A percentile compares a stretch with the other conserved stretches of the same genome.
Evolutionary conservation across 441 rosid species (phyloP).

Genomic region (Erodium texanum): DNA sequence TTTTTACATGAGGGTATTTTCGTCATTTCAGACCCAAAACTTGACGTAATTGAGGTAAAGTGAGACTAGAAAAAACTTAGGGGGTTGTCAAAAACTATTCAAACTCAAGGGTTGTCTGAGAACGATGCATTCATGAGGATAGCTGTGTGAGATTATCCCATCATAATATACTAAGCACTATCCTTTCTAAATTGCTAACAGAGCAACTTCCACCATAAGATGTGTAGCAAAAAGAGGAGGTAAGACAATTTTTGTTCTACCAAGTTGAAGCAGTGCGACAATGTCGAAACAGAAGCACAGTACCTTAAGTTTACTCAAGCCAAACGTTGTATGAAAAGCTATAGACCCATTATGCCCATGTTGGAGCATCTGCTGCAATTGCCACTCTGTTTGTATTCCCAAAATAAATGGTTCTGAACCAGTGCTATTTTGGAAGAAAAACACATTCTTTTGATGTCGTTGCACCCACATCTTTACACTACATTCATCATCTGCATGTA

Average conservation of each 20-base stretch:
- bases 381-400: constrained; percentile 58
- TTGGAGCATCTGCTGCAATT: constrained; percentile 46
- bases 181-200: not conserved
- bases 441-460: constrained; percentile 40
- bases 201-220: not conserved
- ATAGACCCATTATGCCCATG: constrained; percentile 36
- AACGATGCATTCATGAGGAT: too few relatives aligned
- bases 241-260: not conserved
- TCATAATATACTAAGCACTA: not conserved
- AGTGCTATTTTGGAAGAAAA: constrained; percentile 38
- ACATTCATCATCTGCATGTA: constrained; percentile 33
- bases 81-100: too few relatives aligned
- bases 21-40: too few relatives aligned
- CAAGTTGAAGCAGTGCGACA: not conserved
- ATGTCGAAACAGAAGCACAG: not conserved
- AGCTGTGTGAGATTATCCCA: too few relatives aligned
- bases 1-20: too few relatives aligned
- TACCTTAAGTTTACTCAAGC: constrained; percentile 49
- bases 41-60: too few relatives aligned
- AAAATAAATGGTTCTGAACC: constrained; percentile 31
- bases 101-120: too few relatives aligned
- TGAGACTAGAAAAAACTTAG: too few relatives aligned
- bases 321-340: constrained; percentile 41
- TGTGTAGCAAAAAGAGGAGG: not conserved
- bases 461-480: constrained; percentile 43